A percentile compares a stretch with the other conserved stretches of the same genome.
Evolutionary conservation across 2,329 filamentous ascomycete species (phyloP).

Genomic region (Fusarium ramigenum): DNA sequence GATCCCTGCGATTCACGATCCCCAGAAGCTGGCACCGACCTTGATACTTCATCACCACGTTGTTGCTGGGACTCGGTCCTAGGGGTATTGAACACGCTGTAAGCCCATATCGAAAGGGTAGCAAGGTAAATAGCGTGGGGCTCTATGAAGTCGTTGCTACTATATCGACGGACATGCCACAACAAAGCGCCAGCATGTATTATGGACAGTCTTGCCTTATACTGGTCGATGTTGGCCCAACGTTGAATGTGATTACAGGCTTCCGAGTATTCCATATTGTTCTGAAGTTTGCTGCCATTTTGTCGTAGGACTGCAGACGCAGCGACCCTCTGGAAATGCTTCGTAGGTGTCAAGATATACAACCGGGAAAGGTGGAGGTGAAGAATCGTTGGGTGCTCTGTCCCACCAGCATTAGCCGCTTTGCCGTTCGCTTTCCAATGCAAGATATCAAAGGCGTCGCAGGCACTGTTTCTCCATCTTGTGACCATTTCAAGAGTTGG

Average conservation of each 20-base stretch:
- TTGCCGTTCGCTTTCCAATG: slow-evolving; percentile 32
- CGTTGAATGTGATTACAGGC: slow-evolving; percentile 10
- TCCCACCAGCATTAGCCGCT: slow-evolving; percentile 27
- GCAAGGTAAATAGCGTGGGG: slow-evolving; percentile 28
- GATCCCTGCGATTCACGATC: neutral
- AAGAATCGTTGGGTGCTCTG: slow-evolving; percentile 32
- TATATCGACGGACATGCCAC: slow-evolving; percentile 33
- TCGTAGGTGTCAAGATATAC: slow-evolving; percentile 20
- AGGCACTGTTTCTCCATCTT: slow-evolving; percentile 34
- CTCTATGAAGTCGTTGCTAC: slow-evolving; percentile 22
- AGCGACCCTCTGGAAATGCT: slow-evolving; percentile 23
- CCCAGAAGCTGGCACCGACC: neutral
- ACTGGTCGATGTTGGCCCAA: slow-evolving; percentile 33
- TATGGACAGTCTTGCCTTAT: slow-evolving; percentile 29
- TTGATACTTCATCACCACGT: neutral
- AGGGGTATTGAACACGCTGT: slow-evolving; percentile 13
- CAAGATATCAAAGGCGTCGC: slow-evolving; percentile 30
- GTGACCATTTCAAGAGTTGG: slow-evolving; percentile 22
- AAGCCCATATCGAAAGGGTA: slow-evolving; percentile 23
- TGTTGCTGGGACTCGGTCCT: neutral
- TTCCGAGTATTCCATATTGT: slow-evolving; percentile 1
- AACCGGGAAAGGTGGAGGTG: slow-evolving; percentile 33
- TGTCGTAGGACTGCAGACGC: neutral
- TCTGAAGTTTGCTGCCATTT: neutral
- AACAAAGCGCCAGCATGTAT: slow-evolving; percentile 28